phyloP scores from a whole-genome alignment of 352 stramenopile species.

The Halophytophthora batemanensis region DNA sequence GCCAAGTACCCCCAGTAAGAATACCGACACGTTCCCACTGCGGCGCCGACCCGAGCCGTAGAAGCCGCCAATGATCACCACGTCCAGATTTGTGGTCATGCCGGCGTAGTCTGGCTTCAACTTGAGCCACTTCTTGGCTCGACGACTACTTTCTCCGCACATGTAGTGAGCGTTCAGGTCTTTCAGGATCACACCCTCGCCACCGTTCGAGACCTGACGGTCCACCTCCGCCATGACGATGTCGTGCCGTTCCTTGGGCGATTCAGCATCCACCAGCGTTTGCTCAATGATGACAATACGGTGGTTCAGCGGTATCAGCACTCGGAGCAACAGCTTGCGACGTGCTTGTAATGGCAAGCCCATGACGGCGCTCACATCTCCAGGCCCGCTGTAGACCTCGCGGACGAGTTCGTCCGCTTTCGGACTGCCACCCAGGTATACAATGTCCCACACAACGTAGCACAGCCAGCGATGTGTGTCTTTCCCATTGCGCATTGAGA shows the following conservation, averaged over 20 bases:
- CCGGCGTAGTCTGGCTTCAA: slow-evolving; percentile 86
- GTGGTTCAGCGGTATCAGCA: slow-evolving; percentile 70
- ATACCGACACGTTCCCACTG: slow-evolving; percentile 81
- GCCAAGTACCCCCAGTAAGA: slow-evolving; percentile 67
- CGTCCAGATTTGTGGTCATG: slow-evolving; percentile 81
- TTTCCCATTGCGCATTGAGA: slow-evolving; percentile 48
- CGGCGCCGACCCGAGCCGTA: slow-evolving; percentile 74
- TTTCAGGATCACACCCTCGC: slow-evolving; percentile 83
- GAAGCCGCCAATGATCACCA: slow-evolving; percentile 77
- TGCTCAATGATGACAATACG: slow-evolving; percentile 80
- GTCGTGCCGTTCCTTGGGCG: slow-evolving; percentile 74
- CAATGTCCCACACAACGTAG: slow-evolving; percentile 84
- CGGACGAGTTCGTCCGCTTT: slow-evolving; percentile 50
- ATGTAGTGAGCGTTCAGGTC: slow-evolving; percentile 87
- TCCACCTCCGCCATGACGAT: slow-evolving; percentile 82
- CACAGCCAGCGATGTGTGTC: slow-evolving; percentile 72
- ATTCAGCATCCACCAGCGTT: slow-evolving; percentile 69
- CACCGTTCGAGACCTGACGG: slow-evolving; percentile 63
- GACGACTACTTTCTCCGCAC: slow-evolving; percentile 77
- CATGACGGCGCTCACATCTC: slow-evolving; percentile 65
- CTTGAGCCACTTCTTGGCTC: slow-evolving; percentile 85
- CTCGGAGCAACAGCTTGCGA: slow-evolving; percentile 54
- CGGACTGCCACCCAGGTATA: slow-evolving; percentile 55
- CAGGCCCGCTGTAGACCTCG: slow-evolving; percentile 60
- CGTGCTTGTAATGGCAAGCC: slow-evolving; percentile 62